Base-by-base conservation (phyloP, 1,139 yeast genomes). In the Suhomyces coccinellae region DNA sequence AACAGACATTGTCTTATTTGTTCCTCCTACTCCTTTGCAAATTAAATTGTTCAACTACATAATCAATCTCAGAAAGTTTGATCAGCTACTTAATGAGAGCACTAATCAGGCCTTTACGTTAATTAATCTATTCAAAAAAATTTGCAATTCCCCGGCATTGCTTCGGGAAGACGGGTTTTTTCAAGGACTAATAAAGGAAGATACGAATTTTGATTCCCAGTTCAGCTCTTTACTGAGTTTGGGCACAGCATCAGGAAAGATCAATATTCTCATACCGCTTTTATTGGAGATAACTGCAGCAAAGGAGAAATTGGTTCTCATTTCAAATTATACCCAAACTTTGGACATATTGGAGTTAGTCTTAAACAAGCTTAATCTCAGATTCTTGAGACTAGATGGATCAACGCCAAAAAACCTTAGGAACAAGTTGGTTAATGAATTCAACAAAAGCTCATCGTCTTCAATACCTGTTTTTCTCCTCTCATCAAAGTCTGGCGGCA, bases 401-500 rank as follows among this genome's bases (percentile, higher is more conserved):
- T 73, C 87, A 1, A 89, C 96, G 0, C 85, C 89, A 0, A 75
- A 82, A 17, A 79, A 76, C 29, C 69, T 75, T 40, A 69, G 99
- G 32, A 85, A 83, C 45, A 63, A 73, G 3, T 67, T 87, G 27
- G 96, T 93, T 0, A 79, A 75, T 27, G 67, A 75, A 14, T 93
- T 95, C 65, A 93, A 95, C 61, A 74, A 64, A 6, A 52, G 75
- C 0, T 58, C 72, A 1, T 61, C 67, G 4, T 61, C 65, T 7
- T 54, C 69, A 1, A 69, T 73, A 8, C 82, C 87, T 55, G 85
- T 85, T 0, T 90, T 93, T 54, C 65, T 93, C 17, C 66, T 95
- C 17, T 89, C 97, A 2, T 86, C 97, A 0, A 89, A 90, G 59
- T 84, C 96, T 4, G 99, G 99, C 2, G 99, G 99, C 0, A 83